Conservation (phyloP, 441 rosid species). For the Melastoma candidum region DNA sequence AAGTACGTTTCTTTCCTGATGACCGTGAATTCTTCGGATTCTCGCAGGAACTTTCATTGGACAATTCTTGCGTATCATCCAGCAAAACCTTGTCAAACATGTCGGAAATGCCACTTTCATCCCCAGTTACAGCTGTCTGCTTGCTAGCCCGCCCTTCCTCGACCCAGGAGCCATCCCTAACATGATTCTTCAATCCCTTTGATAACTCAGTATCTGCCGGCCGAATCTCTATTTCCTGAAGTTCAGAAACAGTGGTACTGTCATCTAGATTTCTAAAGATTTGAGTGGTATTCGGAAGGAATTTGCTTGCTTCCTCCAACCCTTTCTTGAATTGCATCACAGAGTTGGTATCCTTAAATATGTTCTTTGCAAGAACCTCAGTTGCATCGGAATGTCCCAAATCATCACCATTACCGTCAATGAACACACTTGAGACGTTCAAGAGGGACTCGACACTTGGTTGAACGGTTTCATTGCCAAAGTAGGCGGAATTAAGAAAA, state of each 20-base stretch:
- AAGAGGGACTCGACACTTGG: constrained; percentile 5
- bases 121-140: constrained; percentile 37
- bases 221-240: not conserved
- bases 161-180: constrained; percentile 28
- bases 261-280: constrained; percentile 20
- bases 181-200: constrained; percentile 45
- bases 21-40: constrained; percentile 5
- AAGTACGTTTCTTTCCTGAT: constrained; percentile 17
- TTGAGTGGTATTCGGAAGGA: constrained; percentile 30
- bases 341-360: constrained; percentile 29
- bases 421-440: not conserved
- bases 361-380: constrained; percentile 27
- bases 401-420: constrained; percentile 10
- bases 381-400: constrained; percentile 17
- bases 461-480: constrained; percentile 5
- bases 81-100: constrained; percentile 63
- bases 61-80: constrained; percentile 14
- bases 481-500: constrained; percentile 20
- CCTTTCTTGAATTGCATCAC: constrained; percentile 42
- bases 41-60: not conserved
- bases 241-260: constrained; percentile 6
- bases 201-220: constrained; percentile 12
- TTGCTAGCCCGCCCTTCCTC: constrained; percentile 54
- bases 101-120: constrained; percentile 36
- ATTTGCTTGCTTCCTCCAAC: constrained; percentile 47